Conservation (phyloP, 2,329 filamentous ascomycete species). For the Nemania bipapillata region DNA sequence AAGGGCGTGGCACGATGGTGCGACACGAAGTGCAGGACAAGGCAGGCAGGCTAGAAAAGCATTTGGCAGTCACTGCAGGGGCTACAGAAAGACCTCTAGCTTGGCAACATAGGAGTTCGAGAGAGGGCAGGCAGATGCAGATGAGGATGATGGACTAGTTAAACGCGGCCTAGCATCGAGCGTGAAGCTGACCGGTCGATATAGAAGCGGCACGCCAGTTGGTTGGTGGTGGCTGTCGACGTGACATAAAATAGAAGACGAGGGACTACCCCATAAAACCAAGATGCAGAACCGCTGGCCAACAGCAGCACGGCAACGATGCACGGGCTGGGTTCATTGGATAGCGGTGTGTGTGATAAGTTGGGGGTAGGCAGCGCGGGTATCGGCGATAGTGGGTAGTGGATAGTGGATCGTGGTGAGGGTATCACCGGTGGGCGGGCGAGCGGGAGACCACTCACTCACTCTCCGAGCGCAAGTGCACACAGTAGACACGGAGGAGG, state of each 20-base stretch:
- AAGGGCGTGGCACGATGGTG: constrained; percentile 25
- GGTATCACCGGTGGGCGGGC: constrained; percentile 30
- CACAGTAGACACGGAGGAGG: no score
- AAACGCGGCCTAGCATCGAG: constrained; percentile 24
- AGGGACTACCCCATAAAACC: constrained; percentile 49
- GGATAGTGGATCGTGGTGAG: constrained; percentile 31
- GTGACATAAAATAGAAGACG: constrained; percentile 39
- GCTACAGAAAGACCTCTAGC: constrained; percentile 11
- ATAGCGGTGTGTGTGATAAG: constrained; percentile 46
- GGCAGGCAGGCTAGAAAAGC: constrained; percentile 27
- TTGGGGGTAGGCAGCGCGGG: constrained; percentile 35
- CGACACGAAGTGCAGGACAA: constrained; percentile 29
- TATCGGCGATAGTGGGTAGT: constrained; percentile 28
- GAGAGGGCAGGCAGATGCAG: constrained; percentile 16
- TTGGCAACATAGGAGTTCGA: constrained; percentile 27
- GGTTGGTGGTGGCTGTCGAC: constrained; percentile 45
- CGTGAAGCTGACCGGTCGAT: constrained; percentile 26
- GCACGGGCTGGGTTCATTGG: constrained; percentile 65
- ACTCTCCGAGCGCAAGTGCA: no score
- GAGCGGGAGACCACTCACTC: no score
- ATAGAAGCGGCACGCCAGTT: constrained; percentile 35
- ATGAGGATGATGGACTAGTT: constrained; percentile 18
- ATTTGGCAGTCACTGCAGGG: constrained; percentile 19
- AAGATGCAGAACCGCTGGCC: constrained; percentile 52
- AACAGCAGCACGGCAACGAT: constrained; percentile 58